Evolutionary conservation across 495 filamentous ascomycete species (phyloP).

Genomic region (Zalerion maritima): DNA sequence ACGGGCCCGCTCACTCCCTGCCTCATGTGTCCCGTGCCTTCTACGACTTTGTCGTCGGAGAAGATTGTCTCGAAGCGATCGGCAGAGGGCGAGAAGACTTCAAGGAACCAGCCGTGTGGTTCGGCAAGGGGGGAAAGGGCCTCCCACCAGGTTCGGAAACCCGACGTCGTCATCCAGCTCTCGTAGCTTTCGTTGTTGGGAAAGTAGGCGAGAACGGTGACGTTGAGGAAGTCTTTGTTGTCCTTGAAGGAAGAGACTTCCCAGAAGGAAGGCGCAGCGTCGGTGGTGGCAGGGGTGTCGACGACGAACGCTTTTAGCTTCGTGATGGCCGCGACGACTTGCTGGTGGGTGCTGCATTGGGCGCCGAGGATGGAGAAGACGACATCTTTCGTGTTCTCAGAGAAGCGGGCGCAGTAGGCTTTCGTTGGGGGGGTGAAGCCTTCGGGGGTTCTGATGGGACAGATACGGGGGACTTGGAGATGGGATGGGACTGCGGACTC

Average conservation of each 20-base stretch:
- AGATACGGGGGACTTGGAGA: too few species aligned
- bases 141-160: slow-evolving; percentile 18
- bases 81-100: slow-evolving; percentile 16
- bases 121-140: slow-evolving; percentile 4
- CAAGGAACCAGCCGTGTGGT: slow-evolving; percentile 17
- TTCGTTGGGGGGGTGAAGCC: slow-evolving; percentile 11
- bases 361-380: slow-evolving; percentile 20
- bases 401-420: slow-evolving; percentile 11
- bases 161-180: slow-evolving; percentile 11
- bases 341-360: slow-evolving; percentile 6
- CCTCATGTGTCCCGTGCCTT: slow-evolving; percentile 16
- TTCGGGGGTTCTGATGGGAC: too few species aligned
- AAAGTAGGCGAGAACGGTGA: slow-evolving; percentile 16
- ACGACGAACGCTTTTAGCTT: slow-evolving; percentile 8
- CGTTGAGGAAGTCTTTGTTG: slow-evolving; percentile 12
- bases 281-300: neutral
- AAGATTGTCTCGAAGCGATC: slow-evolving; percentile 20
- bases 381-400: slow-evolving; percentile 11
- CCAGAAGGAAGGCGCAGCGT: slow-evolving; percentile 9
- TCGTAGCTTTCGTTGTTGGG: slow-evolving; percentile 9
- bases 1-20: slow-evolving; percentile 9
- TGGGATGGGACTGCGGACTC: too few species aligned
- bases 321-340: slow-evolving; percentile 2
- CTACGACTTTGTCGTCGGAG: slow-evolving; percentile 10
- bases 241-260: slow-evolving; percentile 15